Evolutionary conservation across 2,329 filamentous ascomycete species (phyloP).

Genomic region (Sclerotinia sclerotiorum): DNA sequence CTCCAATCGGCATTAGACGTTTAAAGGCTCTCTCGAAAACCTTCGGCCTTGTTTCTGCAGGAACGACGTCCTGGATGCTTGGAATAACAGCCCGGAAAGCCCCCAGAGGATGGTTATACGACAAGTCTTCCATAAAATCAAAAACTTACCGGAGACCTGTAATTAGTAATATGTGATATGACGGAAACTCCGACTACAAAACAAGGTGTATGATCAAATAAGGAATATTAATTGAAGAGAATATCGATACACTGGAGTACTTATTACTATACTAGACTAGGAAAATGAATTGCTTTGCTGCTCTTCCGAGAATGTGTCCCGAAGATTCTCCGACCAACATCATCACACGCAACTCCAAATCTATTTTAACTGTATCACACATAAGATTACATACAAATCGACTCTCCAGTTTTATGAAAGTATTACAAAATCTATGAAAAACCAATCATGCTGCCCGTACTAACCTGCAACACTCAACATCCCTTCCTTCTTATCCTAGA

Average conservation of each 20-base stretch:
- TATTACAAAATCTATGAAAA: background rate
- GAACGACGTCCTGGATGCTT: background rate
- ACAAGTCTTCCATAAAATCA: too few species aligned
- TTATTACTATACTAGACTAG: background rate
- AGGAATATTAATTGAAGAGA: background rate
- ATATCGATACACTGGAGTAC: background rate
- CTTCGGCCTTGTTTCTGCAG: constrained; percentile 11
- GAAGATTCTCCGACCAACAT: background rate
- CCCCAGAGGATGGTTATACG: background rate
- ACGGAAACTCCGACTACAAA: background rate
- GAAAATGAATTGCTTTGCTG: background rate
- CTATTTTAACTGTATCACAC: background rate
- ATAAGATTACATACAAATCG: constrained; percentile 4
- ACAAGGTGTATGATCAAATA: background rate
- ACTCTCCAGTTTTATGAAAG: background rate
- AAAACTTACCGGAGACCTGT: background rate
- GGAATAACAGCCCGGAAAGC: background rate
- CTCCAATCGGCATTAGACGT: background rate
- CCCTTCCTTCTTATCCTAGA: constrained; percentile 7
- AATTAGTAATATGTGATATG: background rate
- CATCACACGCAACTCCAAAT: background rate
- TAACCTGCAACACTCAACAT: background rate
- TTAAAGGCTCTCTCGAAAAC: background rate
- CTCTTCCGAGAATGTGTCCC: background rate
- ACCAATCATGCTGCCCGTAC: background rate